Base-by-base conservation (phyloP, 2,329 filamentous ascomycete genomes). In the Penicillium fuscoglaucum region DNA sequence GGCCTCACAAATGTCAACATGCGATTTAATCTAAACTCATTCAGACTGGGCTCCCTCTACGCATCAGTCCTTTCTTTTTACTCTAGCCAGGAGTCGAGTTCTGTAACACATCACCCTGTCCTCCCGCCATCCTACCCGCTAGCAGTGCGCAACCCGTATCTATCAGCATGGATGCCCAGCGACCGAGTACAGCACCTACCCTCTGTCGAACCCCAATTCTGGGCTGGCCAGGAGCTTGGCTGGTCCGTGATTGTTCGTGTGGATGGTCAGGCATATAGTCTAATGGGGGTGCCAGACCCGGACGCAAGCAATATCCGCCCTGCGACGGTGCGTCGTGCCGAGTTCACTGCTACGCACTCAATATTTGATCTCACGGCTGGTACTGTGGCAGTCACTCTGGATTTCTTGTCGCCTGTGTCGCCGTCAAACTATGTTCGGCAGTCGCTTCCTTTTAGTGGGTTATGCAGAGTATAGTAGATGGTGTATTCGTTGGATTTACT, bases 331-430 rank as follows among this genome's bases (percentile, higher is more conserved):
- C 67, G 61, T 2, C 69, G 63, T 26, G 74, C 73, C 0, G 69
- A 75, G 48, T 79, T 75, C 65, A 79, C 75, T 2, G 70, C 76
- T 6, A 79, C 77, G 0, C 78, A 78, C 62, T 73, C 75, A 5
- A 61, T 73, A 5, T 79, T 80, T 57, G 72, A 66, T 7, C 66
- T 79, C 13, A 68, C 65, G 37, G 77, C 77, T 17, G 76, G 76
- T 0, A 37, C 64, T 13, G 72, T 71, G 7, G 68, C 54, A 12
- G 67, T 79, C 37, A 72, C 66, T 0, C 60, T 80, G 33, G 78
- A 80, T 59, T 80, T 80, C 59, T 75, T 80, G 58, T 79, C 78
- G 15, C 78, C 77, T 0, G 73, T 80, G 5, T 76, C 76, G 4
- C 76, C 77, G 3, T 70, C 70, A 1, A 72, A 79, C 61, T 75